Base-by-base conservation (phyloP, 2,329 filamentous ascomycete genomes). In the Teratosphaeria nubilosa region DNA sequence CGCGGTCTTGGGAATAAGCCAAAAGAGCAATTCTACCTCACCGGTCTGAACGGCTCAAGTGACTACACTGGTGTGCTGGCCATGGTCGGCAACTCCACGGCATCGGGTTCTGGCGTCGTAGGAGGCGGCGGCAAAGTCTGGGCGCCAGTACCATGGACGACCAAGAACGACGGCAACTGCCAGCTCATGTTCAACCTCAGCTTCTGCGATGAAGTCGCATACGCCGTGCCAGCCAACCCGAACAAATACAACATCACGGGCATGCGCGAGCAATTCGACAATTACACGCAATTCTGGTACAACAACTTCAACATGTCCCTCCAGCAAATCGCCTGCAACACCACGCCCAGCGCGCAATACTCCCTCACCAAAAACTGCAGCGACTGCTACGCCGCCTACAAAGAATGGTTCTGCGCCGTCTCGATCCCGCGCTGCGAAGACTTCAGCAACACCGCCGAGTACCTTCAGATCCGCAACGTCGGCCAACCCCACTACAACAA, bases 341-440 rank as follows among this genome's bases (percentile, higher is more conserved):
- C 90, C 2, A 82, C 82, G 0, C 75, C 82, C 1, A 85, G 86
- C 34, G 84, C 88, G 14, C 82, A 83, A 63, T 99, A 95, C 75
- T 96, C 91, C 1, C 83, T 97, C 14, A 87, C 84, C 1, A 83
- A 85, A 50, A 82, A 74, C 64, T 99, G 94, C 77, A 73, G 77
- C 51, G 82, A 95, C 72, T 99, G 94, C 74, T 82, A 78, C 16
- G 68, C 71, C 0, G 90, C 90, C 9, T 99, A 99, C 80, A 96
- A 95, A 72, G 80, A 85, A 68, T 99, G 94, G 94, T 85, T 99
- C 22, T 99, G 94, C 76, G 88, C 90, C 25, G 91, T 97, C 30
- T 87, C 85, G 16, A 94, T 99, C 61, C 94, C 94, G 1, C 88
- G 91, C 31, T 99, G 94, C 76, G 86, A 90, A 68, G 92, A 96